Conservation (phyloP, 805 yeast genomes). For the Sungouiella thailandica region DNA sequence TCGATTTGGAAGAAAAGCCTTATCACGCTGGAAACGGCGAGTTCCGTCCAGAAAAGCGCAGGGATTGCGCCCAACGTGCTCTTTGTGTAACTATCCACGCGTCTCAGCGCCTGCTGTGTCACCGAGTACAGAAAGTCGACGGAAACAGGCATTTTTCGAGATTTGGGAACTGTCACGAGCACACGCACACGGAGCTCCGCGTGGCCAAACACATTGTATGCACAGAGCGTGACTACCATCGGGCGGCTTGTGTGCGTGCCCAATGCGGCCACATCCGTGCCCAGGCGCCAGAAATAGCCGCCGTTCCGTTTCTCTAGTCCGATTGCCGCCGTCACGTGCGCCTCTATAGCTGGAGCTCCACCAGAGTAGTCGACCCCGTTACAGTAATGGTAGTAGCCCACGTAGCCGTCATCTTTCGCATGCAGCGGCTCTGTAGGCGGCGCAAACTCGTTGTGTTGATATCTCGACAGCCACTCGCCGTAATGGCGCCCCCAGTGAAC, state of each 20-base stretch:
- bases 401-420: constrained; percentile 32
- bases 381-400: constrained; percentile 35
- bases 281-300: constrained; percentile 15
- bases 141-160: constrained; percentile 4
- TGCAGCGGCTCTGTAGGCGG: constrained; percentile 3
- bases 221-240: constrained; percentile 51
- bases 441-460: constrained; percentile 24
- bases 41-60: constrained; percentile 50
- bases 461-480: constrained; percentile 26
- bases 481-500: constrained; percentile 34
- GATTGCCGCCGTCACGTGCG: constrained; percentile 21
- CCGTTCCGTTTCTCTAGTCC: constrained; percentile 21
- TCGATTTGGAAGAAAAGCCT: constrained; percentile 50
- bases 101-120: constrained; percentile 5
- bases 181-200: constrained; percentile 71
- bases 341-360: constrained; percentile 23
- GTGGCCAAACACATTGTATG: constrained; percentile 68
- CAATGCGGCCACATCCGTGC: constrained; percentile 2
- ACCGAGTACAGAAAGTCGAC: constrained; percentile 9
- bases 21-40: constrained; percentile 53
- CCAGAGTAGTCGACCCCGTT: constrained; percentile 27
- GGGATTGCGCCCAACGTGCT: constrained; percentile 12
- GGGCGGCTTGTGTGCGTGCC: constrained; percentile 16
- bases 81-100: constrained; percentile 8
- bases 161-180: constrained; percentile 5